A percentile compares a stretch with the other conserved stretches of the same genome.
Evolutionary conservation across 257 asterid species (phyloP).

Genomic region (Striga asiatica): DNA sequence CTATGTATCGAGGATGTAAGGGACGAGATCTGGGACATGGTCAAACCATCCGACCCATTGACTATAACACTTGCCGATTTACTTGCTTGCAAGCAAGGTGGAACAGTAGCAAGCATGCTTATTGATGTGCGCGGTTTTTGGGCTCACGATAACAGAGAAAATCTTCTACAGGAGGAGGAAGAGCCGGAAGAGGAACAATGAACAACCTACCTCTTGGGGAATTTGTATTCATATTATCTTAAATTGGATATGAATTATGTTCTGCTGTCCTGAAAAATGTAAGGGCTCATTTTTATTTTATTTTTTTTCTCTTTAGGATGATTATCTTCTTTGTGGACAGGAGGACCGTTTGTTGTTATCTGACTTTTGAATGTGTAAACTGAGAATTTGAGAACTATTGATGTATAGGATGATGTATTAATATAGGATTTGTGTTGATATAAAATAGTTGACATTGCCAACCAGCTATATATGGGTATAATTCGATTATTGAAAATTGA

Average conservation of each 20-base stretch:
- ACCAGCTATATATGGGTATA: too few species aligned
- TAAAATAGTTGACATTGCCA: too few species aligned
- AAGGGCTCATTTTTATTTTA: too few species aligned
- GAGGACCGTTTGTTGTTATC: too few species aligned
- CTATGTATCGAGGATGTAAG: conserved; percentile 95
- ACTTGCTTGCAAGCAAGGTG: conserved; percentile 84
- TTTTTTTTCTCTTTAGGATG: too few species aligned
- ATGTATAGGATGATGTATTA: too few species aligned
- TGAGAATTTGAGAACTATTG: too few species aligned
- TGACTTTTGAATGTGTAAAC: too few species aligned
- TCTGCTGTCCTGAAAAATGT: too few species aligned
- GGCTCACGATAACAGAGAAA: conserved; percentile 98
- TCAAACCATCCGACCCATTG: conserved; percentile 79
- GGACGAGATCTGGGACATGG: conserved; percentile 99
- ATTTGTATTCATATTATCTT: background rate
- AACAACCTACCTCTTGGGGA: conserved; percentile 3
- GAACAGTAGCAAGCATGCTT: conserved; percentile 98
- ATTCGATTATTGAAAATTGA: too few species aligned
- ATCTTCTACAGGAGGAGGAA: conserved; percentile 99
- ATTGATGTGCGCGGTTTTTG: conserved; percentile 95
- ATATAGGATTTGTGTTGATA: too few species aligned
- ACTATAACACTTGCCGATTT: conserved; percentile 66
- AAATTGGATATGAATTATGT: background rate
- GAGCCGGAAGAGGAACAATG: conserved; percentile 88
- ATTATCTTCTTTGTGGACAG: too few species aligned